Base-by-base conservation (phyloP, 495 filamentous ascomycete species). In the Hapsidospora chrysogenum region DNA sequence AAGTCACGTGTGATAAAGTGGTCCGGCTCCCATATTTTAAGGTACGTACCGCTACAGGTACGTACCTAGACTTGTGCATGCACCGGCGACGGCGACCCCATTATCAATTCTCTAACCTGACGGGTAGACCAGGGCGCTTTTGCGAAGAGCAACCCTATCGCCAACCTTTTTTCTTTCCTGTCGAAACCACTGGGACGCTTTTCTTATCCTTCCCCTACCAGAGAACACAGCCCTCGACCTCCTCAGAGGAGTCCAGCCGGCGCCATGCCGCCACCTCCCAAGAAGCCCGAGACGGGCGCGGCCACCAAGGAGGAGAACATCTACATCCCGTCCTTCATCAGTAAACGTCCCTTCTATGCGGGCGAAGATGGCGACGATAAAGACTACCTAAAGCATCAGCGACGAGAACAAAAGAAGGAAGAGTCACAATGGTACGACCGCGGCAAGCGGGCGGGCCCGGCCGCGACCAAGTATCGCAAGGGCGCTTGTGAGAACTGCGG, bases 401-500 rank as follows among this genome's bases (percentile, higher is more conserved):
- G 89, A 52, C 68, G 92, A 9, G 80, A 39, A 45, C 51, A 58
- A 38, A 68, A 71, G 39, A 69, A 75, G 29, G 72, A 77, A 41
- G 69, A 78, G 48, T 74, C 81, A 15, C 80, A 78, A 70, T 92
- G 83, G 84, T 89, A 92, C 54, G 82, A 87, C 31, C 75, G 87
- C 23, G 82, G 84, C 41, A 78, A 77, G 55, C 78, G 80, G 48
- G 56, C 68, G 16, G 84, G 78, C 2, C 78, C 81, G 10, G 82
- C 82, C 5, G 83, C 84, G 19, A 97, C 89, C 41, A 96, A 94
- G 50, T 97, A 82, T 57, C 82, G 92, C 46, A 95, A 95, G 61
- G 89, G 89, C 46, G 84, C 89, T 28, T 97, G 89, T 58, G 85
- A 93, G 56, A 97, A 97, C 61, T 97, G 89, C 63, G 89, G 89